Evolutionary conservation across 106 monocot species (phyloP), one percentile per base, ranked within the genome.

Genomic region (Gastrodia elata): DNA sequence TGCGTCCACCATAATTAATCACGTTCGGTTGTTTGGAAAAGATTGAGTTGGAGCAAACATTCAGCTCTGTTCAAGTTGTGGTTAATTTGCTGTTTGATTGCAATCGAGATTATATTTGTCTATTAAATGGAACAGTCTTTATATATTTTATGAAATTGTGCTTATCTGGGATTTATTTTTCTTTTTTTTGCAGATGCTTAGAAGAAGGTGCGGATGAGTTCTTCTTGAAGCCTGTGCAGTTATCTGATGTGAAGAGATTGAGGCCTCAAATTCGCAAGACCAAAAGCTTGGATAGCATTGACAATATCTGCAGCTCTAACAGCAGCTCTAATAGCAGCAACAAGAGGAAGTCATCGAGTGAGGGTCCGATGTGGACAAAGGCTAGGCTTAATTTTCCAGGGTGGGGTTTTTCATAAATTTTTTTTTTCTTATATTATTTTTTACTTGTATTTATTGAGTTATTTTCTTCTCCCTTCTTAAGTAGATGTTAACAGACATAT

Each of bases 171-270:
- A 13, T 0, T 36, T 1, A 35, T 67, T 20, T 38, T 20, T 7
- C 38, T 20, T 38, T 20, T 7, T 67, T 20, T 38, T 68, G 25
- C 87, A 93, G 92, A 76, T 93, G 92, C 75, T 64, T 93, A 79
- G 89, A 93, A 68, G 92, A 61, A 71, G 89, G 92, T 36, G 92
- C 92, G 33, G 87, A 93, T 67, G 92, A 93, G 67, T 93, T 93
- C 82, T 80, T 89, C 69, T 81, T 93, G 41, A 93, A 93, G 42
- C 92, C 92, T 25, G 89, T 93, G 27, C 77, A 87, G 59, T 71
- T 93, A 28, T 81, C 92, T 33, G 92, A 93, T 77, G 70, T 93
- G 83, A 84, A 85, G 36, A 87, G 55, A 71, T 87, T 93, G 56
- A 81, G 40, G 46, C 86, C 87, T 41, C 84, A 89, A 40, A 79